These are phyloP conservation scores for Paraphaeosphaeria sporulosa DNA, from an alignment of 2,329 filamentous ascomycete species.

Conservation along the genomic window DNA sequence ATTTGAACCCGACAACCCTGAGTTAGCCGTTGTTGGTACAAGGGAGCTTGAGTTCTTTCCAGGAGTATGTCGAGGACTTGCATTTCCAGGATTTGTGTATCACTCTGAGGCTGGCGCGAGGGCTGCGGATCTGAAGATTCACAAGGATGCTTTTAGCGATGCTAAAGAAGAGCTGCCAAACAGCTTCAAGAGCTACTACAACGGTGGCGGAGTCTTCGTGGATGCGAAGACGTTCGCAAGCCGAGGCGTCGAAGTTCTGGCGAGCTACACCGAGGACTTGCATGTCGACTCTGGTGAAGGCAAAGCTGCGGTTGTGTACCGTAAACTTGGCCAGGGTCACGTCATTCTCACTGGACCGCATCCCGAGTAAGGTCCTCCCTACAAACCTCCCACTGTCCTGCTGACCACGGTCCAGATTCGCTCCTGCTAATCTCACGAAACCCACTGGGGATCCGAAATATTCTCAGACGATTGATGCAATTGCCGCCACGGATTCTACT, in stretches of 20 bases:
- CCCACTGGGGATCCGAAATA: constrained; percentile 74
- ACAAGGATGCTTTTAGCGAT: constrained; percentile 64
- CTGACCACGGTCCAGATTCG: constrained; percentile 68
- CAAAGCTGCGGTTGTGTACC: constrained; percentile 82
- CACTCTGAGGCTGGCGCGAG: constrained; percentile 84
- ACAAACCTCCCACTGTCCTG: neutral
- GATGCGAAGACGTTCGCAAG: constrained; percentile 70
- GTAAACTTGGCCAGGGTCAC: constrained; percentile 80
- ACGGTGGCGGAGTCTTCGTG: constrained; percentile 93
- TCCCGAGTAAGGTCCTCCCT: constrained; percentile 73
- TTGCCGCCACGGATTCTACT: constrained; percentile 73
- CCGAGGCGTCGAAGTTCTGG: constrained; percentile 79
- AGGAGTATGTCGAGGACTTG: constrained; percentile 82
- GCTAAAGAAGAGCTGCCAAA: constrained; percentile 61
- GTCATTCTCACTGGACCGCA: constrained; percentile 87
- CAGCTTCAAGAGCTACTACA: constrained; percentile 82
- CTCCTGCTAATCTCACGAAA: constrained; percentile 76
- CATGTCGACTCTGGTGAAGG: constrained; percentile 78
- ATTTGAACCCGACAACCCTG: constrained; percentile 85
- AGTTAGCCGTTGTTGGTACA: constrained; percentile 83
- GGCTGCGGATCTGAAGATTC: constrained; percentile 72
- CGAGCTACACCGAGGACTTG: constrained; percentile 77
- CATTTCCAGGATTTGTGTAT: constrained; percentile 90
- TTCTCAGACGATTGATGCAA: constrained; percentile 69
- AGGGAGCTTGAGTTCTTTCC: constrained; percentile 90